These are phyloP conservation scores for Boechera divaricarpa DNA, from an alignment of 345 rosid genomes.

Conservation along the genomic window DNA sequence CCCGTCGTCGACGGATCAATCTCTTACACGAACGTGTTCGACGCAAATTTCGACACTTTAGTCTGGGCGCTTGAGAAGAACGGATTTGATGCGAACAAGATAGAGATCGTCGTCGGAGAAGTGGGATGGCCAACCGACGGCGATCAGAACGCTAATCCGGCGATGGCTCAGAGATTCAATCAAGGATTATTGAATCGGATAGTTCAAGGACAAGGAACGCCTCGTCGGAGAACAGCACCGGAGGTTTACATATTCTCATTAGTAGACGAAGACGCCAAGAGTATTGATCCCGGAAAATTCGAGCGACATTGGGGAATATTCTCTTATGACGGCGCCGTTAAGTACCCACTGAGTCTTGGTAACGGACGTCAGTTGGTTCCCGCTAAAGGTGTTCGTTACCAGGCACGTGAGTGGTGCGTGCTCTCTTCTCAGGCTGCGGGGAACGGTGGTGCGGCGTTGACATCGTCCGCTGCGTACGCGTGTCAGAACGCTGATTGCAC, in stretches of 20 bases:
- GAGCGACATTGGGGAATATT: constrained; percentile 88
- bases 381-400: constrained; percentile 70
- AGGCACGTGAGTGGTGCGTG: constrained; percentile 74
- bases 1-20: constrained; percentile 84
- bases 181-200: constrained; percentile 78
- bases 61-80: constrained; percentile 73
- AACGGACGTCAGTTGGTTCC: constrained; percentile 52
- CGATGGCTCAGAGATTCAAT: constrained; percentile 71
- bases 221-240: constrained; percentile 61
- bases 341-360: constrained; percentile 56
- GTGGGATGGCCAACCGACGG: constrained; percentile 98
- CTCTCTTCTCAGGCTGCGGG: constrained; percentile 53
- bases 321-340: constrained; percentile 70
- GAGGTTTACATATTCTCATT: constrained; percentile 79
- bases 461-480: constrained; percentile 48
- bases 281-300: constrained; percentile 74
- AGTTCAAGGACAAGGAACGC: constrained; percentile 64
- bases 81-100: constrained; percentile 60
- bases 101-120: constrained; percentile 83
- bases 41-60: constrained; percentile 87
- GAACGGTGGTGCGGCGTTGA: constrained; percentile 18
- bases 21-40: constrained; percentile 81
- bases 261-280: constrained; percentile 83
- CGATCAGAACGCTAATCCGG: constrained; percentile 58
- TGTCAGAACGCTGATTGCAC: constrained; percentile 79